Base-by-base conservation (phyloP, 2,329 filamentous ascomycete genomes). In the Monilinia polystroma region DNA sequence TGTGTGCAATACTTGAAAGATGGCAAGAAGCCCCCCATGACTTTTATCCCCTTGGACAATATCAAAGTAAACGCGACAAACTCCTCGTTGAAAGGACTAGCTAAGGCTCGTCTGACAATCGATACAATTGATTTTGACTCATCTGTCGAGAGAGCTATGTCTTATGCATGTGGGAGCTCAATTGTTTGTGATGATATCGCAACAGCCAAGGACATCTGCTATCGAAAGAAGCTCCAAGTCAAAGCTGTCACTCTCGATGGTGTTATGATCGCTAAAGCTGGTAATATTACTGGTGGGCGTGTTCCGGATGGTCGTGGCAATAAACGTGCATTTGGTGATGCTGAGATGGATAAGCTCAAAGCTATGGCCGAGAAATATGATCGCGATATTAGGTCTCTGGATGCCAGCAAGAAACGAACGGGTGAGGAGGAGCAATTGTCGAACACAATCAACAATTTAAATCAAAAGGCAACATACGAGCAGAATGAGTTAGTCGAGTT, bases 51-150 rank as follows among this genome's bases (percentile, higher is more conserved):
- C 0, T 84, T 99, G 23, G 95, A 99, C 81, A 97, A 96, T 63
- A 97, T 99, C 77, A 96, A 98, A 75, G 93, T 97, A 76, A 93
- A 92, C 77, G 88, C 92, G 14, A 87, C 95, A 68, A 96, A 96
- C 76, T 91, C 92, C 6, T 93, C 92, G 68, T 83, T 99, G 71
- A 97, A 97, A 79, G 92, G 93, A 38, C 90, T 97, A 77, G 85
- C 91, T 66, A 90, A 91, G 51, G 92, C 91, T 78, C 88, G 94
- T 10, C 85, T 97, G 67, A 96, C 94, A 0, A 96, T 99, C 70
- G 95, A 99, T 77, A 96, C 93, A 0, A 94, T 99, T 73, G 93
- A 97, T 75, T 99, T 95, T 75, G 95, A 98, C 73, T 85, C 90
- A 3, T 87, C 90, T 1, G 85, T 97, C 60, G 92, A 97, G 76